Conservation (phyloP, 768 basidiomycete species). For the Jaapia argillacea region DNA sequence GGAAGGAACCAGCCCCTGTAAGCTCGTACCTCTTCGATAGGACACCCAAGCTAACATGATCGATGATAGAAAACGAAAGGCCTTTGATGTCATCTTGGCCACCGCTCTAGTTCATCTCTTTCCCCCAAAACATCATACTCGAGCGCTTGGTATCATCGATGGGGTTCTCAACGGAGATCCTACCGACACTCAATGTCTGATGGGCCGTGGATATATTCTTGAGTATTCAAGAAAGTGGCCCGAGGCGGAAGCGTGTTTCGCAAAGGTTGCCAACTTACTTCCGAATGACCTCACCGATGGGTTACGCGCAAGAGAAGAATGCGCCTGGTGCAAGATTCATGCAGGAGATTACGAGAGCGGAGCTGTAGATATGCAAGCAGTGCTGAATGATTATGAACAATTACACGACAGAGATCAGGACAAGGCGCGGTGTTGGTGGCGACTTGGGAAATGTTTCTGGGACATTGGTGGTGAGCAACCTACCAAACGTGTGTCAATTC, state of each 20-base stretch:
- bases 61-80: conserved; percentile 42
- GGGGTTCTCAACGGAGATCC: conserved; percentile 58
- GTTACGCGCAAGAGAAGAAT: conserved; percentile 68
- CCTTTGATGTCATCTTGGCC: conserved; percentile 63
- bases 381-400: conserved; percentile 33
- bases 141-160: conserved; percentile 67
- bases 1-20: too few species aligned
- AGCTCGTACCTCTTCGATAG: too few species aligned
- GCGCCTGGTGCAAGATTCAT: conserved; percentile 75
- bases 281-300: conserved; percentile 35
- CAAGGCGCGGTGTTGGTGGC: conserved; percentile 75
- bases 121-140: conserved; percentile 82
- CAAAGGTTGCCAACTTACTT: conserved; percentile 38
- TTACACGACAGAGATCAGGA: conserved; percentile 42
- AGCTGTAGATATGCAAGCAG: conserved; percentile 34
- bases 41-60: too few species aligned
- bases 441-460: conserved; percentile 74
- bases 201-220: conserved; percentile 68
- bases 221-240: conserved; percentile 56
- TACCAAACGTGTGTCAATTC: neutral
- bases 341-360: conserved; percentile 36
- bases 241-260: conserved; percentile 56
- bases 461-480: conserved; percentile 48
- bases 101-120: conserved; percentile 76
- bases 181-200: conserved; percentile 52